Base-by-base conservation (phyloP, 2,329 filamentous ascomycete genomes). In the Hymenoscyphus scutula region DNA sequence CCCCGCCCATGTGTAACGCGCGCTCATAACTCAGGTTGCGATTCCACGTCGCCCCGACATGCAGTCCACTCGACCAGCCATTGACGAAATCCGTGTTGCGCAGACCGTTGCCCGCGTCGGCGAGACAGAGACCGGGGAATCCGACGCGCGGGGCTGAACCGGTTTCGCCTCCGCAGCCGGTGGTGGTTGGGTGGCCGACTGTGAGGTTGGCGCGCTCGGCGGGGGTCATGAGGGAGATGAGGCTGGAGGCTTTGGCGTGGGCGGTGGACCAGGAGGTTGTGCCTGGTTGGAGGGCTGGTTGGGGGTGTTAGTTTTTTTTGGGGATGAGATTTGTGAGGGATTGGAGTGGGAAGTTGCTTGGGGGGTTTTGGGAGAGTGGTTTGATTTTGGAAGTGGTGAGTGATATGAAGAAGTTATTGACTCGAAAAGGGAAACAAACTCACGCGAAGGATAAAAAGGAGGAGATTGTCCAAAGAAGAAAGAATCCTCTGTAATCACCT, bases 1-100 rank as follows among this genome's bases (percentile, higher is more conserved):
- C 90, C 45, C 80, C 77, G 6, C 89, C 90, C 82, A 93, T 88
- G 58, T 87, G 86, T 66, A 83, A 77, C 29, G 88, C 90, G 41
- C 89, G 83, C 38, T 79, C 77, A 69, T 87, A 87, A 59, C 89
- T 85, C 53, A 92, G 79, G 29, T 80, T 76, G 59, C 85, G 84
- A 71, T 89, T 87, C 83, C 87, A 93, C 1, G 37, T 48, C 8
- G 68, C 68, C 7, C 67, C 67, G 56, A 65, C 62, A n/a, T 56
- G 45, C 10, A 70, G 30, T 13, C 70, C 70, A 23, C 62, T 64
- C 3, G 65, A 60, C 60, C 63, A 71, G n/a, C 60, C 66, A 60
- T 68, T 72, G 3, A 72, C 70, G 34, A 68, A 89, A 74, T 90
- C 88, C 65, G 83, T 77, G 64, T 82, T 79, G 67, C 89, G 83